A percentile compares a stretch with the other conserved stretches of the same genome.
phyloP scores from a whole-genome alignment of 192 early-diverging fungal species.

The Funneliformis mosseae region DNA sequence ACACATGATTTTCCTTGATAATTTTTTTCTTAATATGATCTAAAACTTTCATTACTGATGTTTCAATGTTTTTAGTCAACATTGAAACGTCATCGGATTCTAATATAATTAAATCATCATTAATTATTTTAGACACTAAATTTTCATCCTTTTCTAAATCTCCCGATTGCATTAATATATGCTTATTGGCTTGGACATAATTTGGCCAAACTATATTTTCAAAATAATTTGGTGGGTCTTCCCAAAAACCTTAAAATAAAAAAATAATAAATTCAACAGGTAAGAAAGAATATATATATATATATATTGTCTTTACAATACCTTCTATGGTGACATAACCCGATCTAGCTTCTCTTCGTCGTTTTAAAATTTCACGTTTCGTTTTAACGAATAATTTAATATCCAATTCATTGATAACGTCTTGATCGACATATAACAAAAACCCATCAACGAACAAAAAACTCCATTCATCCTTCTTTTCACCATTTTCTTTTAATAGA shows the following conservation, averaged over 20 bases:
- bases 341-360: slow-evolving; percentile 62
- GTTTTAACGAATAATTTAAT: slow-evolving; percentile 62
- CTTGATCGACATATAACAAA: slow-evolving; percentile 65
- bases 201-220: slow-evolving; percentile 79
- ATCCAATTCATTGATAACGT: slow-evolving; percentile 49
- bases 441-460: slow-evolving; percentile 79
- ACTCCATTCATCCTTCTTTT: slow-evolving; percentile 12
- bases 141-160: background rate
- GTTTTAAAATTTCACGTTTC: slow-evolving; percentile 60
- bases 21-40: too few species aligned
- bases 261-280: background rate
- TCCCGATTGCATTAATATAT: slow-evolving; percentile 29
- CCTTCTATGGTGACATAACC: slow-evolving; percentile 82
- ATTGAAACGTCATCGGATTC: background rate
- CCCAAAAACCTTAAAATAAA: slow-evolving; percentile 62
- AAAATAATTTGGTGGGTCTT: slow-evolving; percentile 78
- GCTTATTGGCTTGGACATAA: slow-evolving; percentile 52
- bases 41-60: background rate
- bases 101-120: background rate
- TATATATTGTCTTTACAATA: slow-evolving; percentile 9
- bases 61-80: background rate
- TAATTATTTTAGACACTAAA: background rate
- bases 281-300: background rate
- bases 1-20: background rate
- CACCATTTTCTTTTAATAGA: background rate